Conservation (phyloP, 2,329 filamentous ascomycete species). For the Neospermospora avenae region DNA sequence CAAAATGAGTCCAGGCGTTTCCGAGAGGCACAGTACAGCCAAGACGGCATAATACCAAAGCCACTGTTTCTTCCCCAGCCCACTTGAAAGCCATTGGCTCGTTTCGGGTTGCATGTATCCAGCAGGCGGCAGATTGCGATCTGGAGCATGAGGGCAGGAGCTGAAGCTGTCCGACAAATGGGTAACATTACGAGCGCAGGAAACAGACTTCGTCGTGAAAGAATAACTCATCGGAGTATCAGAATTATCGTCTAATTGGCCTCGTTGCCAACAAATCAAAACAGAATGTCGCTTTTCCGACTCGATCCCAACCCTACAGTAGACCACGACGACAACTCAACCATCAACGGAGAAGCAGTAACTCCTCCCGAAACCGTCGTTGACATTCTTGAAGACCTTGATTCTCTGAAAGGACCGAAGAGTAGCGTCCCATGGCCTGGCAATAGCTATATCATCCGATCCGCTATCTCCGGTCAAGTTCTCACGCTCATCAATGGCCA, state of each 20-base stretch:
- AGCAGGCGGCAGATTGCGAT: not conserved
- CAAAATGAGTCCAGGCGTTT: not conserved
- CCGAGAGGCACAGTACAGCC: not conserved
- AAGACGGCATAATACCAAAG: not conserved
- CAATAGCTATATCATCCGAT: conserved; percentile 26
- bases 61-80: not conserved
- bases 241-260: not conserved
- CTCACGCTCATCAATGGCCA: conserved; percentile 20
- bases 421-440: conserved; percentile 22
- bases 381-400: not conserved
- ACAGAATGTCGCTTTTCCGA: conserved; percentile 3
- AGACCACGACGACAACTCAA: conserved; percentile 15
- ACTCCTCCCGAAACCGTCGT: conserved; percentile 19
- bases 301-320: conserved; percentile 8
- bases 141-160: not conserved
- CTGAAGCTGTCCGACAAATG: not conserved
- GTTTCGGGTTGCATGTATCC: not conserved
- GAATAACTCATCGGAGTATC: not conserved
- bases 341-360: conserved; percentile 3
- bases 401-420: not conserved
- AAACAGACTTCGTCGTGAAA: too few relatives aligned
- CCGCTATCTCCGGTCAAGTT: conserved; percentile 17
- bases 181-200: too few relatives aligned
- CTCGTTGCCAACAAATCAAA: not conserved
- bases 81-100: not conserved